These are phyloP conservation scores for Pichia sp. DNA, from an alignment of 1,139 yeast species.

Conservation along the genomic window DNA sequence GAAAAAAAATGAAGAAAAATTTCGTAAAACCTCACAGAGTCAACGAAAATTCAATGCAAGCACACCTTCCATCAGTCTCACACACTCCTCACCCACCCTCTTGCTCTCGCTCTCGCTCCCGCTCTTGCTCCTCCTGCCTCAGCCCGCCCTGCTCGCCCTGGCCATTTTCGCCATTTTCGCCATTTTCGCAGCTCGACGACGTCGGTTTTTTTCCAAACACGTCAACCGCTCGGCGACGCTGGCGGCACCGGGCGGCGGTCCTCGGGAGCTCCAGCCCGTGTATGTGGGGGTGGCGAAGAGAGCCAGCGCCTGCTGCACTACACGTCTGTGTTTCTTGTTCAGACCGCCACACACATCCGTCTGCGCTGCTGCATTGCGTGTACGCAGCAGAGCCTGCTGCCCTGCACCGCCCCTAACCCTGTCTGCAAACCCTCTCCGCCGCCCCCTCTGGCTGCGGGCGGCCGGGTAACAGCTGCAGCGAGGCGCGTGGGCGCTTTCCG, in stretches of 20 bases:
- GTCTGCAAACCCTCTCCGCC: neutral
- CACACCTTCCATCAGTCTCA: neutral
- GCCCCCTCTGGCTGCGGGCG: neutral
- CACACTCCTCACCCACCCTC: neutral
- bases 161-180: neutral
- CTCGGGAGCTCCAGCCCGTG: neutral
- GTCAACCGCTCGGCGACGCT: neutral
- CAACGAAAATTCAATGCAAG: neutral
- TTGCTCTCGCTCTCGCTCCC: no score
- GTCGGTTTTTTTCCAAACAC: neutral
- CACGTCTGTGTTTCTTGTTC: no score
- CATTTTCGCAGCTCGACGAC: neutral
- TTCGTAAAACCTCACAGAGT: constrained; percentile 1
- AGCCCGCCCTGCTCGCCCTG: neutral
- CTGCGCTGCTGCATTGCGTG: no score
- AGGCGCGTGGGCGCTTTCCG: no score
- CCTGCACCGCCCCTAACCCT: neutral
- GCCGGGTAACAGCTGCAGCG: neutral
- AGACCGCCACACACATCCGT: no score
- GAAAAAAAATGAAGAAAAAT: constrained; percentile 1
- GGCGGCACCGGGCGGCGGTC: neutral
- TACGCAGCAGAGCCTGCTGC: neutral
- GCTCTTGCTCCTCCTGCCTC: neutral
- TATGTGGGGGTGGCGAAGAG: no score
- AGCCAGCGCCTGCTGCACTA: no score